Conservation (phyloP, 1,284 basidiomycete genomes). For the Tylopilus sp. region DNA sequence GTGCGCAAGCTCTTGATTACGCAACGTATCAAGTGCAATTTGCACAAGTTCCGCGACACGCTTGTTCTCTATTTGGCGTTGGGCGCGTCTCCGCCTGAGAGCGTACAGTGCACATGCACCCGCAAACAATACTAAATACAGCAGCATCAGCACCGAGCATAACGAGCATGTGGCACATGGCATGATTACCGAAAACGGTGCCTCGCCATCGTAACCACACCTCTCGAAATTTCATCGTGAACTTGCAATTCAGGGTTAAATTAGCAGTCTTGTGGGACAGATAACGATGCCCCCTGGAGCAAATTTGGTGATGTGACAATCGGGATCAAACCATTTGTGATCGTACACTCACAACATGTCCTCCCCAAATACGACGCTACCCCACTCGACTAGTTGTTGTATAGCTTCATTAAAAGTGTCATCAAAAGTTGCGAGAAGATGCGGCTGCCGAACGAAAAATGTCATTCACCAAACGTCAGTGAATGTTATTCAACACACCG, state of each 20-base stretch:
- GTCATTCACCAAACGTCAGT: conserved; percentile 15
- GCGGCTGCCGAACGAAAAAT: conserved; percentile 39
- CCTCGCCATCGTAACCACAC: conserved; percentile 67
- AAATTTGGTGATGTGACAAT: conserved; percentile 24
- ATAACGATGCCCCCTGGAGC: conserved; percentile 63
- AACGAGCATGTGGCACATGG: conserved; percentile 12
- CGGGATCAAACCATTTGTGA: conserved; percentile 21
- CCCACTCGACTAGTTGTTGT: conserved; percentile 75
- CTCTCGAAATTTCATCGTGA: conserved; percentile 65
- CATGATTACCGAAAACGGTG: conserved; percentile 57
- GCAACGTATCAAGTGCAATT: conserved; percentile 74
- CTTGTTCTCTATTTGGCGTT: conserved; percentile 57
- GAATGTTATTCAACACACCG: conserved; percentile 39
- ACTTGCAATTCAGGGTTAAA: conserved; percentile 66
- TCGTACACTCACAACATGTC: conserved; percentile 59
- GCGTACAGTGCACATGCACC: conserved; percentile 36
- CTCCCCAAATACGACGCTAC: conserved; percentile 70
- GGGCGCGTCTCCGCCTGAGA: conserved; percentile 43
- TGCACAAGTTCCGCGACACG: conserved; percentile 75
- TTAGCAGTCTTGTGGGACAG: conserved; percentile 71
- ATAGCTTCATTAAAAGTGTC: conserved; percentile 78
- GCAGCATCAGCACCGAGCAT: conserved; percentile 20
- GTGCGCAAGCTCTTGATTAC: conserved; percentile 82
- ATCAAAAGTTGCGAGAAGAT: conserved; percentile 54
- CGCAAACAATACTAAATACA: conserved; percentile 33